Base-by-base conservation (phyloP, 2,329 filamentous ascomycete genomes). In the Aspergillus pseudonomiae region DNA sequence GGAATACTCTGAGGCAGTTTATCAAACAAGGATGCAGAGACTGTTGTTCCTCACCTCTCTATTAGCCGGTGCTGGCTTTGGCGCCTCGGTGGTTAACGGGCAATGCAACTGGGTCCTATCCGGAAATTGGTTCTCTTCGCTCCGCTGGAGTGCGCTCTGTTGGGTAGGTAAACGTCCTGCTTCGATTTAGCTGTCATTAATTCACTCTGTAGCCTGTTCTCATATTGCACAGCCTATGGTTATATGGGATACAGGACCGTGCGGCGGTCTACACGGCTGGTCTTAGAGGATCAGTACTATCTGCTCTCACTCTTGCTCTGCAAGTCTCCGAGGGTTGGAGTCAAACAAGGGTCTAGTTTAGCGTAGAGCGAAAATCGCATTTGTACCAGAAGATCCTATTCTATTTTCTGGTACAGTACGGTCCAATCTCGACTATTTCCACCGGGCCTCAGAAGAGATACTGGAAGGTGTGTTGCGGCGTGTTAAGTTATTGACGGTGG, bases 351-450 rank as follows among this genome's bases (percentile, higher is more conserved):
- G 7, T 11, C 10, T 45, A 3, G 2, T 11, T 21, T 24, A 21
- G 61, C 80, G 94, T 9, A 85, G 91, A 34, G 88, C 86, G 21
- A 83, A 89, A 1, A 78, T 94, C 2, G 89, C 89, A 54, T 93
- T 94, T 68, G 93, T 95, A 59, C 91, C 92, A 1, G 89, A 93
- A 77, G 90, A 94, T 68, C 91, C 91, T 0, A 90, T 93, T 1
- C 82, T 94, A 5, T 94, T 94, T 78, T 91, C 89, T 1, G 92
- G 92, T 32, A 92, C 91, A 0, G 80, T 94, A 21, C 84, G 91
- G 50, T 88, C 84, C 52, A 94, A 94, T 71, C 83, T 94, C 6
- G 92, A 94, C 1, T 88, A 90, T 70, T 84, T 94, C 19, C 83
- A 84, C 34, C 88, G 91, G 68, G 89, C 87, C 1, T 82, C 94